A percentile compares a stretch with the other conserved stretches of the same genome.
Conservation (phyloP, 805 yeast species). For the Metschnikowia chrysomelidarum region DNA sequence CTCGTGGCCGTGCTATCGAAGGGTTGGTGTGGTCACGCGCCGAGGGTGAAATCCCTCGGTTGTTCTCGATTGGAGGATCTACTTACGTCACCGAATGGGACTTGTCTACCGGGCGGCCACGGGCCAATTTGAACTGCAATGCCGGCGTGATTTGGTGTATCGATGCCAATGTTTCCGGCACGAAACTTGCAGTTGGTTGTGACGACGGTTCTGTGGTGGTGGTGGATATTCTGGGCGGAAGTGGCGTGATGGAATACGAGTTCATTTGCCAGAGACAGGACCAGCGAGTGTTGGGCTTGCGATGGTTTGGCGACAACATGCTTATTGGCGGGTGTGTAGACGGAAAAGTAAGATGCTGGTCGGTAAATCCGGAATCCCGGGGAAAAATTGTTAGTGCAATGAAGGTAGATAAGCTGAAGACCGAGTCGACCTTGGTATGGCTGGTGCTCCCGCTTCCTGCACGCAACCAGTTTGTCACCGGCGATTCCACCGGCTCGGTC, state of each 20-base stretch:
- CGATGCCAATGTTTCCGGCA: slow-evolving; percentile 58
- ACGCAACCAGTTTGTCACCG: slow-evolving; percentile 78
- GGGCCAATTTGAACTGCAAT: slow-evolving; percentile 79
- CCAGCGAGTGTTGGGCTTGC: slow-evolving; percentile 71
- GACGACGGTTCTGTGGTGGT: slow-evolving; percentile 91
- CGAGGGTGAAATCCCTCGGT: slow-evolving; percentile 52
- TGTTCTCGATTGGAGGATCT: slow-evolving; percentile 94
- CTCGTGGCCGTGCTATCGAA: slow-evolving; percentile 81
- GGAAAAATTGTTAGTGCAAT: slow-evolving; percentile 79
- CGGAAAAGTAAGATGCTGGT: slow-evolving; percentile 87
- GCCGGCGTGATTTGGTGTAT: slow-evolving; percentile 94
- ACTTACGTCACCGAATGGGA: slow-evolving; percentile 93
- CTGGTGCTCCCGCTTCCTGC: slow-evolving; percentile 62
- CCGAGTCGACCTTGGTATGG: slow-evolving; percentile 92
- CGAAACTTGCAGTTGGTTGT: slow-evolving; percentile 82
- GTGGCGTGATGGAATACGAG: slow-evolving; percentile 77
- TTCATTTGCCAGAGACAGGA: slow-evolving; percentile 79
- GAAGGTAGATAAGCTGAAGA: slow-evolving; percentile 87
- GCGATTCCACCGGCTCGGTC: slow-evolving; percentile 93
- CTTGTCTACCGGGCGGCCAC: slow-evolving; percentile 66
- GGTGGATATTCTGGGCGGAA: slow-evolving; percentile 81
- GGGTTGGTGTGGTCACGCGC: slow-evolving; percentile 76
- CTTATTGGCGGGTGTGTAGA: slow-evolving; percentile 95
- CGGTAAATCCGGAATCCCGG: slow-evolving; percentile 37
- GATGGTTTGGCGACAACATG: slow-evolving; percentile 66